Evolutionary conservation across 148 eudicot genomes (phyloP), one percentile per base, ranked within the genome.

Genomic region (Amaranthus hypochondriacus): DNA sequence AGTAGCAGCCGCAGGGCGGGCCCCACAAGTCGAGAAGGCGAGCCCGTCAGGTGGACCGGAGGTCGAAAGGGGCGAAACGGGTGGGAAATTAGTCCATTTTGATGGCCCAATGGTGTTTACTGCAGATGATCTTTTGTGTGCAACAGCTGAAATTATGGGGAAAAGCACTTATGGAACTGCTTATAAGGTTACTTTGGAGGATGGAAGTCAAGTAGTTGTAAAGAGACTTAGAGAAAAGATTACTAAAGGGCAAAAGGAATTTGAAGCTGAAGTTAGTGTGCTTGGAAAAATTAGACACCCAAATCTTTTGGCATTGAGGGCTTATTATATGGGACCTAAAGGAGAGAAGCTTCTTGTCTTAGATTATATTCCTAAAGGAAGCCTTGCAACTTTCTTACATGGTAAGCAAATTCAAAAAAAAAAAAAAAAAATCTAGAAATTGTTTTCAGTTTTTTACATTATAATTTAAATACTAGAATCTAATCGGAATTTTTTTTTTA

Each of bases 341-440:
- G 97, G 97, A 68, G 97, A 92, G 76, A 92, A 92, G 82, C 96
- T 92, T 78, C 93, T 92, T 81, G 97, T 92, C 74, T 92, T 92
- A 39, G 97, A 92, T 76, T 92, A 90, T 80, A 90, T 90, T 83
- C 83, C 84, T 21, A 88, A 79, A 66, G 97, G 96, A 55, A 92
- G 97, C 77, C 89, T 92, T 52, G 87, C 90, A 57, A 66, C 81
- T 65, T 92, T 88, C 75, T 83, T 92, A 73, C 97, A 92, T 78
- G 92, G 97, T 92, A 72, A 78, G 86, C 57, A 63, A 48, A 2
- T 66, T 66, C 14, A 14, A 28, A 1, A 28, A 28, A 28, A 28
- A 28, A 28, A 28, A 28, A 28, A 28, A 28, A 28, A 28, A 28
- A 0, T 28, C 1, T 28, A 28, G 39, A 28, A 4, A 47, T 54